Evolutionary conservation across 2,329 filamentous ascomycete species (phyloP), one percentile per base, ranked within the genome.

Genomic region (Scytalidium sp.): DNA sequence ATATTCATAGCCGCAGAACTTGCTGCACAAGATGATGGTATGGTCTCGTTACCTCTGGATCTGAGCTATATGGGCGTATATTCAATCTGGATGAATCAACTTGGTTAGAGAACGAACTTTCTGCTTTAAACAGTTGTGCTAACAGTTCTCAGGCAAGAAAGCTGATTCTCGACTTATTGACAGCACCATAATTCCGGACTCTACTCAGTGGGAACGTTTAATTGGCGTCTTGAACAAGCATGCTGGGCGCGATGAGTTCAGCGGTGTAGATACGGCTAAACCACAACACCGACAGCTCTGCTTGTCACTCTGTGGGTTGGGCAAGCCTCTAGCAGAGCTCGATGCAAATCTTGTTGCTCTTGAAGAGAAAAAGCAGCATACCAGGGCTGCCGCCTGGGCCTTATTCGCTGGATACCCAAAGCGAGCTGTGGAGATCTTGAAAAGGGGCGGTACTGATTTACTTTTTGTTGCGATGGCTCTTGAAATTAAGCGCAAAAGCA

Each of bases 41-140:
- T 94, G 86, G 72, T 86, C 21, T 74, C 83, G 7, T 75, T 80
- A 11, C 79, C 78, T 2, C 71, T 91, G 3, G 88, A 94, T 59
- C 70, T 93, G 19, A 86, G 85, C 60, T 94, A 88, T 60, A 73
- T 93, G 51, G 90, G 90, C 2, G 83, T 92, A 6, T 74, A 81
- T 47, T 80, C 80, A 2, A 80, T 94, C 49, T 93, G 88, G 88
- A 80, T 72, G 2, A 85, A 87, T 53, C 74, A 83, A 45, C 74
- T 90, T 8, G 86, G 85, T 77, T 70, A 63, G 73, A 4, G 4
- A 8, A 5, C 57, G 19, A 21, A 20, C 22, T 27, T 21, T 19
- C 19, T 36, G 5, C 23, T 19, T 42, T 50, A 29, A 19, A 21
- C 19, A 20, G 19, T 5, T 19, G 20, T 36, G 15, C 25, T 55